Percentiles rank a stretch among this genome's conserved stretches.
Evolutionary conservation across 768 basidiomycete species (phyloP).

Genomic region (Cyclocybe cylindracea): DNA sequence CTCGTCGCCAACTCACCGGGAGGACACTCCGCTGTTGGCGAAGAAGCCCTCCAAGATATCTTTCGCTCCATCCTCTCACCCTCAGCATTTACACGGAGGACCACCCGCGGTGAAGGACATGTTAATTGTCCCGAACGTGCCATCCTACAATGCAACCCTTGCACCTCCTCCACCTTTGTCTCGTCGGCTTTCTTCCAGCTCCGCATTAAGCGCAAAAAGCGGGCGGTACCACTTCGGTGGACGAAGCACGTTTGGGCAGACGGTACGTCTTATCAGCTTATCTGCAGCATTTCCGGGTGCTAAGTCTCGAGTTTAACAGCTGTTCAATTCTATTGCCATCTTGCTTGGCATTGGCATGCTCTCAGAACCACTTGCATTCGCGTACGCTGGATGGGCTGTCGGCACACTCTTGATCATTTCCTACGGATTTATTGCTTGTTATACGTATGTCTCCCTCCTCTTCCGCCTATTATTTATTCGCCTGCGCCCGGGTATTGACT

Average conservation of each 20-base stretch:
- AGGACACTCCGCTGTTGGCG: constrained; percentile 41
- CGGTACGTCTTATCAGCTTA: constrained; percentile 39
- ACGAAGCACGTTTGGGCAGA: constrained; percentile 74
- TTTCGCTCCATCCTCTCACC: constrained; percentile 23
- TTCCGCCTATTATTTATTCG: neutral
- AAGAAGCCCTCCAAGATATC: constrained; percentile 30
- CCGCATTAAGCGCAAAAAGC: constrained; percentile 26
- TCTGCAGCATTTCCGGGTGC: neutral
- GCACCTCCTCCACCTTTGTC: constrained; percentile 16
- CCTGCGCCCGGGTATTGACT: neutral
- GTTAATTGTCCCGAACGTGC: neutral
- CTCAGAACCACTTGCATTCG: constrained; percentile 88
- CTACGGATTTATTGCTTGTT: constrained; percentile 82
- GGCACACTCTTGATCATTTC: constrained; percentile 74
- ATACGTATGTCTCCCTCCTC: constrained; percentile 63
- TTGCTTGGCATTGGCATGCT: constrained; percentile 88
- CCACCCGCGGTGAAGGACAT: neutral
- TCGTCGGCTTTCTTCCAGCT: constrained; percentile 35
- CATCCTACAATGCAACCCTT: constrained; percentile 10
- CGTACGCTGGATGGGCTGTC: constrained; percentile 86
- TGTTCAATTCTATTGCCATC: constrained; percentile 90
- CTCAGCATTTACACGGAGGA: constrained; percentile 5
- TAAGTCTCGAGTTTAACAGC: constrained; percentile 25
- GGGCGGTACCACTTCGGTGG: constrained; percentile 42
- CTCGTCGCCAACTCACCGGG: constrained; percentile 9